Percentiles rank a stretch among this genome's conserved stretches.
Conservation (phyloP, 768 basidiomycete genomes). For the Panaeolus papilionaceus region DNA sequence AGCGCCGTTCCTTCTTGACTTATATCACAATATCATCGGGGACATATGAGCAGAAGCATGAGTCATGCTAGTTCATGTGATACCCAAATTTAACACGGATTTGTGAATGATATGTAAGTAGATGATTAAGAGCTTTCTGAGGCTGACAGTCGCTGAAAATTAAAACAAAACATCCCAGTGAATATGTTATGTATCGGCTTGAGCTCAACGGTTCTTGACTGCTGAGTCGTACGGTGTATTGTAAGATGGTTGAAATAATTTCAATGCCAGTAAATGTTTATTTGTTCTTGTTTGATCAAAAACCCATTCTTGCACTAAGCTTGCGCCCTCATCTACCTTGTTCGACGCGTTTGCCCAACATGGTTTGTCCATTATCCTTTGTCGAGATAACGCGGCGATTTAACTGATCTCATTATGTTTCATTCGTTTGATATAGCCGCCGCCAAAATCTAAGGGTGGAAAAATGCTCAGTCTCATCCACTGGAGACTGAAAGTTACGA, state of each 20-base stretch:
- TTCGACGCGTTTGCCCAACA: conserved; percentile 50
- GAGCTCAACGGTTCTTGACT: not conserved
- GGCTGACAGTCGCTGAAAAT: not conserved
- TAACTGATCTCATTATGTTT: conserved; percentile 20
- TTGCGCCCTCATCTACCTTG: conserved; percentile 24
- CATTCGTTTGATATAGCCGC: conserved; percentile 61
- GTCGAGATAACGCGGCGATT: not conserved
- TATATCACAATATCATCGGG: not conserved
- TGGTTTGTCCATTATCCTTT: conserved; percentile 47
- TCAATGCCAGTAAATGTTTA: not conserved
- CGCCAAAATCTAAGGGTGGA: conserved; percentile 96
- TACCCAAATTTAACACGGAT: conserved; percentile 4
- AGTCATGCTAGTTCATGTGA: conserved; percentile 8
- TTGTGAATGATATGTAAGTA: not conserved
- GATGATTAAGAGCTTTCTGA: conserved; percentile 8
- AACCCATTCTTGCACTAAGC: conserved; percentile 18
- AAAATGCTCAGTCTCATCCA: conserved; percentile 98
- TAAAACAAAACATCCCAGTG: not conserved
- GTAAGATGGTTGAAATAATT: not conserved
- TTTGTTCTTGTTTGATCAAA: conserved; percentile 19
- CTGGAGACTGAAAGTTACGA: conserved; percentile 95
- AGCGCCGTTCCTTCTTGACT: not conserved
- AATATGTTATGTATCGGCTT: not conserved
- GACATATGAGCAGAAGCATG: not conserved
- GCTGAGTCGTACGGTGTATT: too few species aligned